Evolutionary conservation across 73 alveolate genomes (phyloP).

Genomic region (Uronychia binucleata): DNA sequence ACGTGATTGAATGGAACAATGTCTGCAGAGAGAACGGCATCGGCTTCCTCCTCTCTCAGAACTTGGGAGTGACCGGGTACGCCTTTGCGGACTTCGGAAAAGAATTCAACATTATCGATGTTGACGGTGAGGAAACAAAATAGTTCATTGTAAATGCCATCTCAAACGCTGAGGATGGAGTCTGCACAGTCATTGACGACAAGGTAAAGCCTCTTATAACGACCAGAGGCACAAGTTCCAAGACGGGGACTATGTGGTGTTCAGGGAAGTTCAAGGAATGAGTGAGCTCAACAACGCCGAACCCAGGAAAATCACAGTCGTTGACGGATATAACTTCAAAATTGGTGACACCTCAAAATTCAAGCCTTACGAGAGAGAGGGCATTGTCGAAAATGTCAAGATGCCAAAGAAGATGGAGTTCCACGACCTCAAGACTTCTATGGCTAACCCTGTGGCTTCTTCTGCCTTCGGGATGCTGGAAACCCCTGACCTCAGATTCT

Average conservation of each 20-base stretch:
- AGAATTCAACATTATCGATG: constrained; percentile 79
- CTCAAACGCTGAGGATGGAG: constrained; percentile 80
- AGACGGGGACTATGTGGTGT: constrained; percentile 96
- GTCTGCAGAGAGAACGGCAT: constrained; percentile 75
- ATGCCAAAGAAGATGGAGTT: constrained; percentile 71
- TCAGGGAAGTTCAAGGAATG: constrained; percentile 99
- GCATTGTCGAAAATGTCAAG: constrained; percentile 93
- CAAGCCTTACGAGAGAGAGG: constrained; percentile 92
- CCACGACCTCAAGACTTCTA: constrained; percentile 57
- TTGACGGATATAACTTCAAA: constrained; percentile 86
- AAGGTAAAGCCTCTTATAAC: constrained; percentile 14
- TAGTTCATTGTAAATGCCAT: constrained; percentile 86
- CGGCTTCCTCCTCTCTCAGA: constrained; percentile 84
- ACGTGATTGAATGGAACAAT: constrained; percentile 73
- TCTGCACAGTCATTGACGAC: constrained; percentile 92
- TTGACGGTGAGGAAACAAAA: constrained; percentile 97
- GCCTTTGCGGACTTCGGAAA: constrained; percentile 97
- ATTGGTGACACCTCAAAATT: constrained; percentile 92
- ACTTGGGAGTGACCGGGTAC: constrained; percentile 90
- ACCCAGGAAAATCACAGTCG: constrained; percentile 89
- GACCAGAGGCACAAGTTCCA: constrained; percentile 78
- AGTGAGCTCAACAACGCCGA: constrained; percentile 92
- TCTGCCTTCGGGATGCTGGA: constrained; percentile 70
- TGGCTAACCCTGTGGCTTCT: constrained; percentile 78
- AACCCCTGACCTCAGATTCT: constrained; percentile 73